A percentile compares a stretch with the other conserved stretches of the same genome.
phyloP scores from a whole-genome alignment of 306 rosid genomes.

The Pueraria montana region DNA sequence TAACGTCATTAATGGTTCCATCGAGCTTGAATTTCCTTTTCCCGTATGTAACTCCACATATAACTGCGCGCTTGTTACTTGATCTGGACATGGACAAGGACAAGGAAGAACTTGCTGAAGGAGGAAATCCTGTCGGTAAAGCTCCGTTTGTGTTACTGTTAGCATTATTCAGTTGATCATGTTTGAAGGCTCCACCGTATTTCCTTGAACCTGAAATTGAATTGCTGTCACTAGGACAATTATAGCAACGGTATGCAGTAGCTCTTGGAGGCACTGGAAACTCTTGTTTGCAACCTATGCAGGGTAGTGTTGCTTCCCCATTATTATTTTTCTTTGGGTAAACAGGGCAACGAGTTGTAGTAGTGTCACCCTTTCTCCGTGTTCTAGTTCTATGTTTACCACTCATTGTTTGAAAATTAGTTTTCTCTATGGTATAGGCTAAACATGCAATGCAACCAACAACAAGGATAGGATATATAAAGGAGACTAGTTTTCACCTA shows the following conservation, averaged over 20 bases:
- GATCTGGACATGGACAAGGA: not conserved
- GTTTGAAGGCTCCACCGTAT: not conserved
- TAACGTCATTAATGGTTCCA: conserved; percentile 73
- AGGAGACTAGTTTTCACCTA: conserved; percentile 10
- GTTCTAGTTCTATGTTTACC: not conserved
- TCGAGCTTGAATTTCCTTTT: conserved; percentile 56
- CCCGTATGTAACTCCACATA: conserved; percentile 72
- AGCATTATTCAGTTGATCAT: not conserved
- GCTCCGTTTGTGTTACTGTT: not conserved
- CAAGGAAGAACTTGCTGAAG: not conserved
- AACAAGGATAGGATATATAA: not conserved
- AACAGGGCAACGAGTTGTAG: conserved; percentile 1
- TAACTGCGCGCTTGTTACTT: conserved; percentile 68
- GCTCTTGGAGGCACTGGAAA: not conserved
- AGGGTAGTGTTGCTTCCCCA: conserved; percentile 1
- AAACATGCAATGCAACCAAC: not conserved
- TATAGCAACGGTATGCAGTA: conserved; percentile 22
- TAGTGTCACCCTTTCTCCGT: conserved; percentile 21
- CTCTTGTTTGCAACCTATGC: conserved; percentile 33
- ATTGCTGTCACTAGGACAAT: conserved; percentile 4
- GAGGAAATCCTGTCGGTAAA: not conserved
- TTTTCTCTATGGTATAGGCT: not conserved
- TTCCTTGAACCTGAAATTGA: not conserved
- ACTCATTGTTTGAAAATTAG: conserved; percentile 33
- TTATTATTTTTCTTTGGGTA: not conserved